Evolutionary conservation across 78 protist species (phyloP).

Genomic region (Polysphondylium violaceum): DNA sequence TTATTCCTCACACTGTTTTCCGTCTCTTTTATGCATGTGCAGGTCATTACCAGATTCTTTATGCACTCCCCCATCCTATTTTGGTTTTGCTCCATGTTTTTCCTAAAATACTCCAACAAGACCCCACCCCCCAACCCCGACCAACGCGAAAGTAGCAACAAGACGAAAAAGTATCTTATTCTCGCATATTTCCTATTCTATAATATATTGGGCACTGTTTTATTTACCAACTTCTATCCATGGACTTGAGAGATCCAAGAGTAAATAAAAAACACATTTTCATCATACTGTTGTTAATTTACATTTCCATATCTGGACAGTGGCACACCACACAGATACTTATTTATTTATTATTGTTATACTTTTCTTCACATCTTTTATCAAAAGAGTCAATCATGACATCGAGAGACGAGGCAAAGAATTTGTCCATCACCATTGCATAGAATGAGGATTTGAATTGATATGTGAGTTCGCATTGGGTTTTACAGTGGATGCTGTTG

Average conservation of each 20-base stretch:
- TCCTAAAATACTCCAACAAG: neutral
- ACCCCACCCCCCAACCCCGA: neutral
- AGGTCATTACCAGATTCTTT: constrained; percentile 81
- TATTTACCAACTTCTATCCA: constrained; percentile 78
- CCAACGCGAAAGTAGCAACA: no score
- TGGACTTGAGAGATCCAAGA: no score
- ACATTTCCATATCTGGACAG: no score
- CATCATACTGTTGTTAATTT: no score
- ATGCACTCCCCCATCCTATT: constrained; percentile 62
- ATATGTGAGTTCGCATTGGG: constrained; percentile 33
- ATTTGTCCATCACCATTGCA: constrained; percentile 33
- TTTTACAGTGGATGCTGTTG: constrained; percentile 8
- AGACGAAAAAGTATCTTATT: neutral
- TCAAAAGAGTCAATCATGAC: constrained; percentile 52
- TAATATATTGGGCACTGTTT: constrained; percentile 57
- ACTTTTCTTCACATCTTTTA: constrained; percentile 47
- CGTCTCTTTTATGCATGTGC: constrained; percentile 75
- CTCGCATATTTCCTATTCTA: constrained; percentile 63
- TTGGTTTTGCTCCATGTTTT: constrained; percentile 48
- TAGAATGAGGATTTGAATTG: constrained; percentile 55
- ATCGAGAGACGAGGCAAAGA: constrained; percentile 47
- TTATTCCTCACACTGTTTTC: constrained; percentile 28
- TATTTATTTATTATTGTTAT: constrained; percentile 13
- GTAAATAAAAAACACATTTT: no score
- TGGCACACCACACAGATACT: no score